Conservation (phyloP, 2,329 filamentous ascomycete genomes). For the Fusarium sp. region DNA sequence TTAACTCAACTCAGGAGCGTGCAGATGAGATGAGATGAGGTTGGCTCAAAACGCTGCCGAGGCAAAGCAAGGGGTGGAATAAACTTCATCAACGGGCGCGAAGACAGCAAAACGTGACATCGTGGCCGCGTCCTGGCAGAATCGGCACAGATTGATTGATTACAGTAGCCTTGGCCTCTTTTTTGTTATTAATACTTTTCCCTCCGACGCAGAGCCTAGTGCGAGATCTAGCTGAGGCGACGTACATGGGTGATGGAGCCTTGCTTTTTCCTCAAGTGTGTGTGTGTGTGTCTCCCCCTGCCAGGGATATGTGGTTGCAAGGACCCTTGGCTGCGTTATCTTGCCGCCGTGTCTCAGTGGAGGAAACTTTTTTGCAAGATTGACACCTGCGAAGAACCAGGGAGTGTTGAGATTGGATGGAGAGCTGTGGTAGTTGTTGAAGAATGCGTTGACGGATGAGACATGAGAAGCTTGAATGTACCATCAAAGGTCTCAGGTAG, state of each 20-base stretch:
- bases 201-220: slow-evolving; percentile 12
- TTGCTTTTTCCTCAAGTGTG: background rate
- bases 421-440: slow-evolving; percentile 6
- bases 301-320: slow-evolving; percentile 5
- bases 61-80: background rate
- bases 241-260: background rate
- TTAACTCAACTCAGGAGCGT: background rate
- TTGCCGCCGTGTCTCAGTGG: slow-evolving; percentile 32
- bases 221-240: slow-evolving; percentile 32
- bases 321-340: slow-evolving; percentile 30
- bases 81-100: background rate
- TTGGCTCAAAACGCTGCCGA: background rate
- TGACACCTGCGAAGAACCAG: slow-evolving; percentile 18
- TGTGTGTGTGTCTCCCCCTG: background rate
- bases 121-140: slow-evolving; percentile 21
- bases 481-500: background rate
- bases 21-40: background rate
- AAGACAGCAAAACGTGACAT: slow-evolving; percentile 2
- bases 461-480: background rate
- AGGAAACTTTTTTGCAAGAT: slow-evolving; percentile 23
- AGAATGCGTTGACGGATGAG: background rate
- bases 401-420: background rate
- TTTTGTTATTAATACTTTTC: background rate
- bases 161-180: slow-evolving; percentile 1
- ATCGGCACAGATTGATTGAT: slow-evolving; percentile 32